These are phyloP conservation scores for Saturnispora silvae DNA, from an alignment of 805 yeast genomes.

Conservation along the genomic window DNA sequence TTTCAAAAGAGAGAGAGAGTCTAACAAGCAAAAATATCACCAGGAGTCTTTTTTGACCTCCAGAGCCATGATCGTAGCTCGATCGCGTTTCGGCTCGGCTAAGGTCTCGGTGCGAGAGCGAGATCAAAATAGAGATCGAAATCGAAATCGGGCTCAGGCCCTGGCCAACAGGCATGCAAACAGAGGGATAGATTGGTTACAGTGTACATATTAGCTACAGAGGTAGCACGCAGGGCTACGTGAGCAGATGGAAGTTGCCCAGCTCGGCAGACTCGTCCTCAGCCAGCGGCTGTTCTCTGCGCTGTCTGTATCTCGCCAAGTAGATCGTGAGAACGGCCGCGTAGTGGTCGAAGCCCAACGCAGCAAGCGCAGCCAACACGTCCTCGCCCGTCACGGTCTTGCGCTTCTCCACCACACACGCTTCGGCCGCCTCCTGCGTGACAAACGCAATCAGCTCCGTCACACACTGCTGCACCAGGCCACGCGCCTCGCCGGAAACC, in stretches of 20 bases:
- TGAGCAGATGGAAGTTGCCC: constrained; percentile 1
- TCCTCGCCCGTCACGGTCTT: constrained; percentile 67
- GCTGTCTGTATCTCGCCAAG: constrained; percentile 55
- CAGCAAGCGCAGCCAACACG: constrained; percentile 49
- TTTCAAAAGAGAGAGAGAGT: too few relatives aligned
- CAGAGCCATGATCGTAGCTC: too few relatives aligned
- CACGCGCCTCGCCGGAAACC: constrained; percentile 71
- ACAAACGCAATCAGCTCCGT: constrained; percentile 58
- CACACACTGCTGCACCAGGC: constrained; percentile 61
- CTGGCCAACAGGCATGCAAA: too few relatives aligned
- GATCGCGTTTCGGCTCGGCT: too few relatives aligned
- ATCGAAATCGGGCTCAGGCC: too few relatives aligned
- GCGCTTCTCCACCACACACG: constrained; percentile 52
- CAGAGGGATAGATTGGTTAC: too few relatives aligned
- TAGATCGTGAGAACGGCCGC: constrained; percentile 60
- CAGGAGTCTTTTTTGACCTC: too few relatives aligned
- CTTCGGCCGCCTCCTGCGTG: constrained; percentile 56
- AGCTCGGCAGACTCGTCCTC: constrained; percentile 5
- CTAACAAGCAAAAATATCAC: too few relatives aligned
- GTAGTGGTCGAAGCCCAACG: constrained; percentile 60
- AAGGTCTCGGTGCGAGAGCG: too few relatives aligned
- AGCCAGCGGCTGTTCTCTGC: constrained; percentile 36
- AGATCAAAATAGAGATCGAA: background rate
- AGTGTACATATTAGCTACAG: too few relatives aligned
- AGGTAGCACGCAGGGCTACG: background rate